Conservation (phyloP, 2,329 filamentous ascomycete species). For the Pseudocercospora musae region DNA sequence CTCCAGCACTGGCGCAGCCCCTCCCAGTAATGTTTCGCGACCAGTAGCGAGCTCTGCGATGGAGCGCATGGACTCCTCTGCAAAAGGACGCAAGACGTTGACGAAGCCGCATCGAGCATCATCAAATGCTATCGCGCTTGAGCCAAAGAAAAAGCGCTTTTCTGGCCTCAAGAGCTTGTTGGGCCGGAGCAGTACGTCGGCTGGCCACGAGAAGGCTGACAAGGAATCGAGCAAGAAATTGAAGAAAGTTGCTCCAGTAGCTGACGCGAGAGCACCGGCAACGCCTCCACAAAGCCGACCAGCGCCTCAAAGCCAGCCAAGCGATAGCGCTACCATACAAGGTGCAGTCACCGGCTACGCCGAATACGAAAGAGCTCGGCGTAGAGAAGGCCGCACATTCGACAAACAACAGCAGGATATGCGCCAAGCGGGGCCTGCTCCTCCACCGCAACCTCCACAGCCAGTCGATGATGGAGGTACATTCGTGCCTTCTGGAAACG, state of each 20-base stretch:
- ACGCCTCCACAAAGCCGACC: constrained; percentile 4
- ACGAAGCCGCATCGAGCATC: constrained; percentile 33
- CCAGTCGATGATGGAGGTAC: neutral
- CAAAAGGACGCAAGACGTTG: constrained; percentile 19
- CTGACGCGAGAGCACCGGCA: neutral
- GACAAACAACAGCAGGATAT: neutral
- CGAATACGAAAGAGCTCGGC: constrained; percentile 5
- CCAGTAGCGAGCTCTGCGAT: neutral
- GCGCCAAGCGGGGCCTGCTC: neutral
- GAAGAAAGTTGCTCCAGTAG: constrained; percentile 5
- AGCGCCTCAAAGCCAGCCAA: neutral
- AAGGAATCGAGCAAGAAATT: constrained; percentile 5
- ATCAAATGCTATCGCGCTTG: constrained; percentile 22
- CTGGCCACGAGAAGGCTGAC: constrained; percentile 24
- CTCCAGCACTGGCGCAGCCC: neutral
- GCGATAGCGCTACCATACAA: constrained; percentile 5
- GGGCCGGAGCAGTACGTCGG: constrained; percentile 36
- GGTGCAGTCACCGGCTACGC: constrained; percentile 8
- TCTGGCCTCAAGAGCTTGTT: constrained; percentile 46
- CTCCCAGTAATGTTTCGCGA: neutral
- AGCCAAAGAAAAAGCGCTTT: constrained; percentile 44
- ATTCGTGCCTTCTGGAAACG: neutral
- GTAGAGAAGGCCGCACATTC: neutral
- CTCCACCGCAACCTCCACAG: neutral
- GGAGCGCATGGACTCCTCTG: neutral